phyloP scores from a whole-genome alignment of 352 stramenopile species.

The Pythium biforme region DNA sequence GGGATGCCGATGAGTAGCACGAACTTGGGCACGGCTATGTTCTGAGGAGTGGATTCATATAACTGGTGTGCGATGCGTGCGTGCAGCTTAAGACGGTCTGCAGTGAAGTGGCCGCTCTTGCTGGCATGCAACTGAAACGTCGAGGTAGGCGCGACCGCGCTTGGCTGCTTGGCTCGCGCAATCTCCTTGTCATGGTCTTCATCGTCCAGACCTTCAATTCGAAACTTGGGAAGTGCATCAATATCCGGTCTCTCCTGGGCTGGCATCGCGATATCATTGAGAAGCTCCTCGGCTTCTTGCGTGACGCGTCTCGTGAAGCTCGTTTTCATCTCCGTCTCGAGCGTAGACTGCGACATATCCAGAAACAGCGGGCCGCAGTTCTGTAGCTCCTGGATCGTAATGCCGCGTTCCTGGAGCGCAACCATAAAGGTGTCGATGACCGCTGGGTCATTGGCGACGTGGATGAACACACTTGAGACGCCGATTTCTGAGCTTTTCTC shows the following conservation, averaged over 20 bases:
- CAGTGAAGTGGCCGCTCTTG: slow-evolving; percentile 56
- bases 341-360: slow-evolving; percentile 60
- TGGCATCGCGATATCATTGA: slow-evolving; percentile 27
- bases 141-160: slow-evolving; percentile 22
- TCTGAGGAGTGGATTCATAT: slow-evolving; percentile 54
- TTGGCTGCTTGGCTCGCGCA: slow-evolving; percentile 32
- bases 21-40: slow-evolving; percentile 56
- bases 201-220: slow-evolving; percentile 32
- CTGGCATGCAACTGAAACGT: slow-evolving; percentile 68
- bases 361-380: slow-evolving; percentile 60
- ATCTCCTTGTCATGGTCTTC: slow-evolving; percentile 49
- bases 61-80: slow-evolving; percentile 75
- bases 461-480: slow-evolving; percentile 34
- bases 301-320: slow-evolving; percentile 56
- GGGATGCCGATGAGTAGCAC: slow-evolving; percentile 70
- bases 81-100: slow-evolving; percentile 58
- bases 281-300: slow-evolving; percentile 44
- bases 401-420: slow-evolving; percentile 34
- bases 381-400: slow-evolving; percentile 55
- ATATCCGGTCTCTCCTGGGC: not conserved
- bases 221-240: slow-evolving; percentile 18
- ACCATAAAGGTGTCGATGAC: slow-evolving; percentile 42
- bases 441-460: slow-evolving; percentile 52
- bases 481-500: not conserved
- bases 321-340: slow-evolving; percentile 49